Percentiles rank a stretch among this genome's conserved stretches.
These are phyloP conservation scores for Eleusine coracana DNA, from an alignment of 176 grass and related monocot genomes.

Conservation along the genomic window DNA sequence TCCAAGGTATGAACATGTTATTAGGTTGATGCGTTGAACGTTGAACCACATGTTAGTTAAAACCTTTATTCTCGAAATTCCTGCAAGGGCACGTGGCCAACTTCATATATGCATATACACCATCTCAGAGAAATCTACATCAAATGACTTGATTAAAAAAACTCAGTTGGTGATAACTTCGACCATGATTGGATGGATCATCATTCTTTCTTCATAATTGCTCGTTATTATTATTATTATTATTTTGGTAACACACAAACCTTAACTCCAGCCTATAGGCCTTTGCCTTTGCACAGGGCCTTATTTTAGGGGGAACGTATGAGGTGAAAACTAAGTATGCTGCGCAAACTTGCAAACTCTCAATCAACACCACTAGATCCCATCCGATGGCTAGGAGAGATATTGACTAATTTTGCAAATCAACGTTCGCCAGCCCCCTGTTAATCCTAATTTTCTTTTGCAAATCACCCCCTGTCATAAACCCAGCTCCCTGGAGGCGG, in stretches of 20 bases:
- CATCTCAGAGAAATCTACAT: slow-evolving; percentile 37
- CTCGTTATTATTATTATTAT: background rate
- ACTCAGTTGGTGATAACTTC: slow-evolving; percentile 12
- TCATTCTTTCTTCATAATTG: background rate
- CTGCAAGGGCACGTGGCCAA: slow-evolving; percentile 33
- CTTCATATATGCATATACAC: too few species aligned
- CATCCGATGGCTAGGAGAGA: too few species aligned
- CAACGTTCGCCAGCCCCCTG: too few species aligned
- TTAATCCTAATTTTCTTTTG: too few species aligned
- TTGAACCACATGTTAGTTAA: slow-evolving; percentile 16
- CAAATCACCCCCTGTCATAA: too few species aligned
- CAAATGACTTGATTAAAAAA: background rate
- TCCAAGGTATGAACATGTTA: slow-evolving; percentile 20
- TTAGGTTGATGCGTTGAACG: background rate
- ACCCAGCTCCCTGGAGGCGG: too few species aligned
- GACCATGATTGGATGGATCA: slow-evolving; percentile 13
- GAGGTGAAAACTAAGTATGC: too few species aligned
- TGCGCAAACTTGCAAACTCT: too few species aligned
- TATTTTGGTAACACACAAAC: background rate
- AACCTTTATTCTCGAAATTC: background rate
- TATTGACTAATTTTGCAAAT: too few species aligned
- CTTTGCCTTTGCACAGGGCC: background rate
- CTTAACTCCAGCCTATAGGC: background rate
- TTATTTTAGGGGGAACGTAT: too few species aligned
- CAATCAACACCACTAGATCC: too few species aligned